Evolutionary conservation across 176 grass and related monocot species (phyloP), one percentile per base, ranked within the genome.

Genomic region (Coix lacrymajobi): DNA sequence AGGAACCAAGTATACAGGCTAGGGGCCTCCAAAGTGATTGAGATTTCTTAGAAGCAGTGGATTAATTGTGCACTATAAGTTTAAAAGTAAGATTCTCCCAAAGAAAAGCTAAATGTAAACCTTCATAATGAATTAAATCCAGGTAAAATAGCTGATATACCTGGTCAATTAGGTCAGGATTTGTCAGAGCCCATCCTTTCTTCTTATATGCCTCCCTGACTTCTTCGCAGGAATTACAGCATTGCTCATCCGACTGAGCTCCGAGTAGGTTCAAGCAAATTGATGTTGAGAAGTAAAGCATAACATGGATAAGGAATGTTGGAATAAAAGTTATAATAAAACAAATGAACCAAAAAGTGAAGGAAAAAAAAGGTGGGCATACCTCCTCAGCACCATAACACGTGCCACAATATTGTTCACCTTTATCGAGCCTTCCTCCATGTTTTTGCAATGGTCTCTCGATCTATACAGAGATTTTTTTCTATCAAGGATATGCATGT

Each of bases 171-270:
- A 99, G 74, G 29, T 99, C 96, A 65, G 77, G 62, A 68, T 96
- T 96, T 77, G 96, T 85, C 56, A 99, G 83, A 45, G 87, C 96
- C 96, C 96, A 99, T 62, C 89, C 93, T 92, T 93, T 99, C 86
- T 96, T 96, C 83, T 69, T 89, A 86, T 99, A 99, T 86, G 93
- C 96, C 49, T 96, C 96, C 72, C 88, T 90, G 48, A 99, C 93
- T 92, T 99, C 93, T 90, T 96, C 96, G 49, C 96, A 99, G 26
- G 88, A 93, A 92, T 99, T 99, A 83, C 96, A 99, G 75, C 96
- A 99, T 76, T 92, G 91, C 66, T 99, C 96, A 77, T 99, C 93
- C 3, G 87, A 95, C 96, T 99, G 87, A 84, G 57, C 8, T 66
- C 78, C 78, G 36, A 60, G 56, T 83, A 76, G 20, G 32, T 38